Evolutionary conservation across 1,284 basidiomycete genomes (phyloP).

Genomic region (Austroboletus niveus): DNA sequence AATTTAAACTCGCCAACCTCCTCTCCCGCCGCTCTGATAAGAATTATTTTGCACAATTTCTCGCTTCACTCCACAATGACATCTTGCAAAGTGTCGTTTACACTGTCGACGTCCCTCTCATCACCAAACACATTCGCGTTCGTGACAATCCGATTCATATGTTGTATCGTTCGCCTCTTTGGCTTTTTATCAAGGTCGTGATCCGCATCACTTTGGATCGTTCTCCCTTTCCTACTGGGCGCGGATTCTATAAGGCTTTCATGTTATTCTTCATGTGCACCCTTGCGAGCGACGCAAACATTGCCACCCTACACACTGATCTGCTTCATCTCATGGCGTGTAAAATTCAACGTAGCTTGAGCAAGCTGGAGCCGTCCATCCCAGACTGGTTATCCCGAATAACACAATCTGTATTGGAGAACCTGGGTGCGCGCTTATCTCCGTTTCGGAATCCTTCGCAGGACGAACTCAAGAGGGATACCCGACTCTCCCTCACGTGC

Average conservation of each 20-base stretch:
- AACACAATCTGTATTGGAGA: too few species aligned
- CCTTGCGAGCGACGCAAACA: too few species aligned
- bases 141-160: conserved; percentile 20
- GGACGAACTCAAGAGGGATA: too few species aligned
- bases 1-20: conserved; percentile 7
- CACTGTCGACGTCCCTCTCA: conserved; percentile 15
- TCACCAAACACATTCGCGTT: conserved; percentile 26
- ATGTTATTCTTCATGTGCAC: too few species aligned
- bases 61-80: conserved; percentile 29
- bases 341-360: conserved; percentile 17
- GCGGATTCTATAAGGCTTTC: conserved; percentile 7
- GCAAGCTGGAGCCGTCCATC: too few species aligned
- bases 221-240: not conserved
- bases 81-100: conserved; percentile 26
- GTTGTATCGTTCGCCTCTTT: too few species aligned
- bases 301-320: conserved; percentile 25
- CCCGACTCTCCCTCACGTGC: too few species aligned
- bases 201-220: not conserved
- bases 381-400: too few species aligned
- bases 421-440: too few species aligned
- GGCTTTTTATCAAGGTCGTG: not conserved
- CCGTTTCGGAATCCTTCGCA: too few species aligned
- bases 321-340: conserved; percentile 23
- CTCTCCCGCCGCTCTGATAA: conserved; percentile 21
- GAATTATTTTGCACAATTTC: conserved; percentile 22